Evolutionary conservation across 169 alveolate genomes (phyloP).

Genomic region (Plasmodium falciparum): DNA sequence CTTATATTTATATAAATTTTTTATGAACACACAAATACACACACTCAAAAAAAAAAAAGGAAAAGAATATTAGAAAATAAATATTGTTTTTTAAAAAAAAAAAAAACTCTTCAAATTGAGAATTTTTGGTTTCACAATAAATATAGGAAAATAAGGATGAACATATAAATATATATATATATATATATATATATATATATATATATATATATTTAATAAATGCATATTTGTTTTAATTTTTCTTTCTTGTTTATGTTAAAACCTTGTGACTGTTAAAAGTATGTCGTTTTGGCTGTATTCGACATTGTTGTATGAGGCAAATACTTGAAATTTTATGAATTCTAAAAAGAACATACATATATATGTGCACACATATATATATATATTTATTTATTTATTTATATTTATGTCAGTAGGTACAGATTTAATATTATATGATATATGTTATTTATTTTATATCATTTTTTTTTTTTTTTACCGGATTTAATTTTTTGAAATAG

Average conservation of each 20-base stretch:
- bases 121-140: no score
- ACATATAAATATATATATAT: no score
- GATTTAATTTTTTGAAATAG: conserved; percentile 15
- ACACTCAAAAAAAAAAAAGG: no score
- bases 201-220: neutral
- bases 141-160: no score
- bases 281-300: conserved; percentile 58
- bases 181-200: neutral
- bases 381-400: no score
- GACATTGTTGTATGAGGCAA: conserved; percentile 50
- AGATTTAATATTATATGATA: neutral
- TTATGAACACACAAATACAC: no score
- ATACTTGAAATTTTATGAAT: conserved; percentile 31
- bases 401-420: neutral
- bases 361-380: neutral
- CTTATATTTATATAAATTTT: neutral
- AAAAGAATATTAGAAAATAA: no score
- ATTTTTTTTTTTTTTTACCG: conserved; percentile 13
- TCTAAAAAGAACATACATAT: conserved; percentile 17
- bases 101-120: no score
- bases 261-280: conserved; percentile 28
- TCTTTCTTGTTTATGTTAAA: neutral
- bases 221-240: neutral
- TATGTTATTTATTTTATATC: neutral
- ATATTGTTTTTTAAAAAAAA: no score